Base-by-base conservation (phyloP, 1,139 yeast genomes). In the Ashbya aceris region DNA sequence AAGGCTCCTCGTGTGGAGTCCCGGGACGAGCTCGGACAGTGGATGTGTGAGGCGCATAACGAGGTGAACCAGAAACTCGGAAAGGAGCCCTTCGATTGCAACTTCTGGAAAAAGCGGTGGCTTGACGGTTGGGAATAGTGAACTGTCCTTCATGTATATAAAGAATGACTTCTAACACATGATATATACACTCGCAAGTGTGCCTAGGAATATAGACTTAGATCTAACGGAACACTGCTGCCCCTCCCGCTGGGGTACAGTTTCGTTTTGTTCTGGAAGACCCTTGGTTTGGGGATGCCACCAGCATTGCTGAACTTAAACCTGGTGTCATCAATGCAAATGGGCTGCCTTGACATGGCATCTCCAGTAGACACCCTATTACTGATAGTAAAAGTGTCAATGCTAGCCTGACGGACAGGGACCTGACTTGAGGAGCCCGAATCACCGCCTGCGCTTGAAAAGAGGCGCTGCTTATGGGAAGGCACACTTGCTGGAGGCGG, bases 191-290 rank as follows among this genome's bases (percentile, higher is more conserved):
- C 31, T 6, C 11, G 11, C 13, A 29, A 26, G 11, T 20, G 36
- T n/a, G 12, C 23, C 36, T 39, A 52, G 20, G 51, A 43, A 43
- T 44, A 73, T 34, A 66, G 41, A 39, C 75, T 65, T 49, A 89
- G 67, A 53, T 86, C 79, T 52, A 91, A 68, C 1, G 97, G 97
- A 33, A 91, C 94, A 28, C 96, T 85, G 27, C 89, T 78, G 2
- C 98, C 98, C 57, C 96, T 75, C 7, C 98, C 97, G 66, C 96
- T 85, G 10, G 96, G 96, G 64, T 91, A 91, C 51, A 86, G 67
- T 60, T 89, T 87, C 44, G 73, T 73, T 42, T 71, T 73, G 9
- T 77, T 82, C 42, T 76, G 79, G 54, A 83, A 84, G 45, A 76
- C 70, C 52, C 97, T 70, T 11, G 97, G 97, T 53, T 77, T 77